Conservation (phyloP, 139 green algal genomes). For the Chlorella ohadii region DNA sequence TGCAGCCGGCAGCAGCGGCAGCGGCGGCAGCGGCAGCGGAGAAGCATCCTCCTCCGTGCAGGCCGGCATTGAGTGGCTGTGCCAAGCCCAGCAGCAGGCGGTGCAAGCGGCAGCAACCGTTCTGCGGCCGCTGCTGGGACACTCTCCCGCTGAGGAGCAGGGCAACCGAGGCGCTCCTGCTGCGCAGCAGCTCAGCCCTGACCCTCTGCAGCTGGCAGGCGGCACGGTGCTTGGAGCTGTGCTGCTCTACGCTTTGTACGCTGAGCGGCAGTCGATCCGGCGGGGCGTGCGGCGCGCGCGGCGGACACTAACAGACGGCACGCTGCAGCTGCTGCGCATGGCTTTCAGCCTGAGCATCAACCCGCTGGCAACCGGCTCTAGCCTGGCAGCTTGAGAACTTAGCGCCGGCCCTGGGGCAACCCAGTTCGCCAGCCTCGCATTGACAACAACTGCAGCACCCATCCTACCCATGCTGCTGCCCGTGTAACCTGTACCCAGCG, state of each 20-base stretch:
- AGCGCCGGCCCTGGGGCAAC: too few species aligned
- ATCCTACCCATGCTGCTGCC: too few species aligned
- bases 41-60: neutral
- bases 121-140: conserved; percentile 7
- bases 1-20: neutral
- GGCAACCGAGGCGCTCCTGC: neutral
- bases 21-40: neutral
- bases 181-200: neutral
- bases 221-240: conserved; percentile 7
- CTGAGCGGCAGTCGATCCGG: conserved; percentile 10
- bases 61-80: neutral
- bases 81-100: conserved; percentile 2
- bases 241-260: conserved; percentile 22
- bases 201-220: too few species aligned
- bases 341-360: conserved; percentile 7
- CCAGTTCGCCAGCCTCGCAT: too few species aligned
- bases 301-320: neutral
- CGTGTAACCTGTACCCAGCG: too few species aligned
- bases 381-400: too few species aligned
- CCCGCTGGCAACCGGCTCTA: neutral
- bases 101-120: neutral
- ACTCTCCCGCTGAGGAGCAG: too few species aligned
- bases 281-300: neutral
- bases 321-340: conserved; percentile 11
- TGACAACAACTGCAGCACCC: too few species aligned